Conservation (phyloP, 2,329 filamentous ascomycete species). For the Calonectria pseudoreteaudii region DNA sequence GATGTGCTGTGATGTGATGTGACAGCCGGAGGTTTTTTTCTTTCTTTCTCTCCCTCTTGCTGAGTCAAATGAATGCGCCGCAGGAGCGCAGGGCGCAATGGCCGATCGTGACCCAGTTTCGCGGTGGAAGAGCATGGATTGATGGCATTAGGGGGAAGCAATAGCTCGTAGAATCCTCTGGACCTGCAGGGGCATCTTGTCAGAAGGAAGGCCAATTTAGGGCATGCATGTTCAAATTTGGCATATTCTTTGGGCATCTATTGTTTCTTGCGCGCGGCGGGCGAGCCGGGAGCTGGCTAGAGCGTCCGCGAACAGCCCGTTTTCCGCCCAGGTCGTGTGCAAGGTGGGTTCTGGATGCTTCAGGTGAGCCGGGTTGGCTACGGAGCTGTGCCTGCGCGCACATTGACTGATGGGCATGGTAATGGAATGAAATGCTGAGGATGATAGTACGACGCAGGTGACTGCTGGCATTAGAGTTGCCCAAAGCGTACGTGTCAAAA, state of each 20-base stretch:
- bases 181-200: constrained; percentile 33
- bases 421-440: background rate
- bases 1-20: constrained; percentile 22
- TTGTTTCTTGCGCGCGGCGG: constrained; percentile 28
- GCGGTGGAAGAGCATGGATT: constrained; percentile 4
- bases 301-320: constrained; percentile 24
- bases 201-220: constrained; percentile 34
- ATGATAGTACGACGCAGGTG: constrained; percentile 8
- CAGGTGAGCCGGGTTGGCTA: constrained; percentile 34
- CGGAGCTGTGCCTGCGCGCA: background rate
- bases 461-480: constrained; percentile 2
- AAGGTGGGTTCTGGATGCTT: constrained; percentile 34
- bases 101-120: constrained; percentile 7
- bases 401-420: background rate
- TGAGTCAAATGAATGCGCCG: background rate
- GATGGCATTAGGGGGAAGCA: background rate
- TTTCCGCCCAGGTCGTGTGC: constrained; percentile 9
- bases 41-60: background rate
- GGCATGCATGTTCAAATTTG: constrained; percentile 33
- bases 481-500: constrained; percentile 14
- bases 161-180: constrained; percentile 23
- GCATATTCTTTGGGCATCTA: constrained; percentile 27
- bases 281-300: constrained; percentile 21
- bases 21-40: constrained; percentile 20
- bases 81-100: constrained; percentile 10